These are phyloP conservation scores for Drechmeria coniospora DNA, from an alignment of 2,329 filamentous ascomycete genomes.

Conservation along the genomic window DNA sequence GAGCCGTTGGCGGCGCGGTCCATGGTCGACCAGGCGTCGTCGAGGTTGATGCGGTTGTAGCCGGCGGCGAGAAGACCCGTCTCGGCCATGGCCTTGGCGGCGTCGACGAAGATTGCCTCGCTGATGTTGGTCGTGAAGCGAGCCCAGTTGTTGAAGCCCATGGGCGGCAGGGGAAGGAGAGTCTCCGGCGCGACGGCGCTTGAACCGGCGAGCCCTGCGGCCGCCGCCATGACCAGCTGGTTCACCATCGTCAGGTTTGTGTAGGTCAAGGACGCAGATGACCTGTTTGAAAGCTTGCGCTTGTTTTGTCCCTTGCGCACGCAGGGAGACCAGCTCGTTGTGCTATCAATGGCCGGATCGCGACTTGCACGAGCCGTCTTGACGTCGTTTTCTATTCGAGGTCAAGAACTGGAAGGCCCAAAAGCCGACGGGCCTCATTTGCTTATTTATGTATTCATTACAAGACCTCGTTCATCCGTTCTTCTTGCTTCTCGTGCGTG, in stretches of 20 bases:
- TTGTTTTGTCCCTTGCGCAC: no score
- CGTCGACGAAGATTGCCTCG: conserved; percentile 29
- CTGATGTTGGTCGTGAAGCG: conserved; percentile 31
- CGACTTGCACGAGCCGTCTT: no score
- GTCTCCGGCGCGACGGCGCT: not conserved
- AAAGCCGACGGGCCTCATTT: no score
- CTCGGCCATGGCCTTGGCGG: conserved; percentile 26
- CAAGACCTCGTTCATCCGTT: no score
- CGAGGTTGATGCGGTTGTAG: conserved; percentile 23
- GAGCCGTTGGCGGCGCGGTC: conserved; percentile 19
- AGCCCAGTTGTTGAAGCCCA: conserved; percentile 38
- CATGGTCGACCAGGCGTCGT: conserved; percentile 27
- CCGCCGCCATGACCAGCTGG: not conserved
- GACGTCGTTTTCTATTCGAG: no score
- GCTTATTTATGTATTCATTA: no score
- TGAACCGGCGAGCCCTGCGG: not conserved
- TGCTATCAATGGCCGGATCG: no score
- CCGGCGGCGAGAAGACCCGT: conserved; percentile 22
- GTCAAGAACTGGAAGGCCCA: no score
- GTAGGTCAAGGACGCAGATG: no score
- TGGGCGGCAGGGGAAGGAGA: conserved; percentile 19
- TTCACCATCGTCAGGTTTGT: conserved; percentile 1
- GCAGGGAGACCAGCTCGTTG: no score
- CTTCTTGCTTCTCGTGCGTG: no score
- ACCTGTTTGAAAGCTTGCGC: no score